A percentile compares a stretch with the other conserved stretches of the same genome.
phyloP scores from a whole-genome alignment of 495 filamentous ascomycete genomes.

The Hyaloscypha bicolor region DNA sequence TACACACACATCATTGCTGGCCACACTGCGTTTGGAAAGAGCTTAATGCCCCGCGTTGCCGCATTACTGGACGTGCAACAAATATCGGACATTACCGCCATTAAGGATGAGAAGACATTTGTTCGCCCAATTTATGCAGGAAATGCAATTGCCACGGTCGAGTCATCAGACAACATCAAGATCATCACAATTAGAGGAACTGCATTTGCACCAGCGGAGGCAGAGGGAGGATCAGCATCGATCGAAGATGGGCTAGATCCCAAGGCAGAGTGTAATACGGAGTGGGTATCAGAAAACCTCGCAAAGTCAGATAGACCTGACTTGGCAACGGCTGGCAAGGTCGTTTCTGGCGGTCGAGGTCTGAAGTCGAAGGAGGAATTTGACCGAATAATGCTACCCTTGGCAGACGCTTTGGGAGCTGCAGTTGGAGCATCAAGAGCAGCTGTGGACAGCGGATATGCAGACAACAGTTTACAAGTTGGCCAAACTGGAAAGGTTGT shows the following conservation, averaged over 20 bases:
- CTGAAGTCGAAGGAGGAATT: slow-evolving; percentile 98
- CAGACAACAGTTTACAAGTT: slow-evolving; percentile 98
- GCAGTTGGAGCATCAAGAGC: slow-evolving; percentile 94
- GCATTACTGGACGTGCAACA: slow-evolving; percentile 91
- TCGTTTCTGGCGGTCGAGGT: slow-evolving; percentile 93
- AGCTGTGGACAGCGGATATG: slow-evolving; percentile 95
- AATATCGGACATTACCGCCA: slow-evolving; percentile 84
- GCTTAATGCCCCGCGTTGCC: slow-evolving; percentile 91
- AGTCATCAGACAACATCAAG: slow-evolving; percentile 84
- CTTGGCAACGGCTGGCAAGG: slow-evolving; percentile 79
- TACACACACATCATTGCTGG: slow-evolving; percentile 89
- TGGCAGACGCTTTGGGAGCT: slow-evolving; percentile 89
- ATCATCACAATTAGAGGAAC: slow-evolving; percentile 91
- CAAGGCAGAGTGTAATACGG: slow-evolving; percentile 67
- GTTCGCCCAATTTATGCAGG: slow-evolving; percentile 97
- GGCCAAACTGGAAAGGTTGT: slow-evolving; percentile 99
- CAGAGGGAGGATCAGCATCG: slow-evolving; percentile 53
- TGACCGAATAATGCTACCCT: slow-evolving; percentile 84
- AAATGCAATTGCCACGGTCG: slow-evolving; percentile 96
- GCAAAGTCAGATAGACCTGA: slow-evolving; percentile 94
- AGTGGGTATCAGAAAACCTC: slow-evolving; percentile 94
- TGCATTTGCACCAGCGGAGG: slow-evolving; percentile 70
- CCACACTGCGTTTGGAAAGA: slow-evolving; percentile 97
- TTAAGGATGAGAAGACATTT: slow-evolving; percentile 92
- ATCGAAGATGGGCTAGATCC: slow-evolving; percentile 71